Evolutionary conservation across 75 land plant genomes (phyloP).

Genomic region (Cupressus sempervirens): DNA sequence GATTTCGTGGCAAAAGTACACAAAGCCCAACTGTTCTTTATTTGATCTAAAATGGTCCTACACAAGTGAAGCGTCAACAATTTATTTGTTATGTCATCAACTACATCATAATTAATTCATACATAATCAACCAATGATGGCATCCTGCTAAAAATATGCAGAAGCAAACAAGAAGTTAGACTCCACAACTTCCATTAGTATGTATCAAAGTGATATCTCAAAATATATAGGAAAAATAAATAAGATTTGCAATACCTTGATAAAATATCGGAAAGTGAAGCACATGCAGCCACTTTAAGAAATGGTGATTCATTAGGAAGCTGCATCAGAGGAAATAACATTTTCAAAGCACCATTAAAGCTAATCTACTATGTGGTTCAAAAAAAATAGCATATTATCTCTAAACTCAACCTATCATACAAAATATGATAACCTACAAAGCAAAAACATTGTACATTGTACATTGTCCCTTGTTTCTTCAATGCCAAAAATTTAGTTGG

Average conservation of each 20-base stretch:
- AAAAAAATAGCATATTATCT: neutral
- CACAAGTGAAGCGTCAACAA: neutral
- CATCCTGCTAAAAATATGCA: neutral
- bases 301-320: conserved; percentile 57
- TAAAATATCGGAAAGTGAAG: conserved; percentile 66
- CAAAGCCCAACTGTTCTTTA: neutral
- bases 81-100: neutral
- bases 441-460: neutral
- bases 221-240: neutral
- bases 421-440: neutral
- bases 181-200: neutral
- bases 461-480: neutral
- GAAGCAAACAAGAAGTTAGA: neutral
- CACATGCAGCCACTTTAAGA: conserved; percentile 61
- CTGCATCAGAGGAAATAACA: conserved; percentile 22
- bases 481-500: neutral
- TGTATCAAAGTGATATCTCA: neutral
- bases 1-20: neutral
- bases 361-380: neutral
- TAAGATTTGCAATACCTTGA: conserved; percentile 41
- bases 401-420: neutral
- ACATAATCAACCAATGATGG: neutral
- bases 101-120: neutral
- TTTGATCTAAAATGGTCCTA: neutral
- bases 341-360: neutral